A percentile compares a stretch with the other conserved stretches of the same genome.
phyloP scores from a whole-genome alignment of 2,329 filamentous ascomycete species.

The Coniochaeta prunicola region DNA sequence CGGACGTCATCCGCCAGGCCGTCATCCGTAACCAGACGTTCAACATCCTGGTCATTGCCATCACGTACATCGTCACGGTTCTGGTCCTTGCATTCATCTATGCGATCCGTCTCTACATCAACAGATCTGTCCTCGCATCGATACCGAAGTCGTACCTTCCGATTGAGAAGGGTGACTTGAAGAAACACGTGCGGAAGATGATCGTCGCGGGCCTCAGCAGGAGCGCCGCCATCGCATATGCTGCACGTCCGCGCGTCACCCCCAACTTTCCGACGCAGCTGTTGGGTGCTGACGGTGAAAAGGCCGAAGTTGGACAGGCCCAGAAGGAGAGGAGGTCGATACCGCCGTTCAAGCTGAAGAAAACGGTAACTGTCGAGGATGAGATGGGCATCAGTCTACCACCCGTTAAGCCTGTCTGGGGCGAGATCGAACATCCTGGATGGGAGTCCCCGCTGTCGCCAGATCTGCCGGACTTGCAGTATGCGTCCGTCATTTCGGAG shows the following conservation, averaged over 20 bases:
- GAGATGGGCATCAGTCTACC: slow-evolving; percentile 39
- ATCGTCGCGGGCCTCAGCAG: slow-evolving; percentile 65
- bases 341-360: slow-evolving; percentile 7
- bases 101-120: slow-evolving; percentile 77
- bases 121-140: slow-evolving; percentile 66
- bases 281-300: not conserved
- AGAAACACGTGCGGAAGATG: slow-evolving; percentile 65
- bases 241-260: slow-evolving; percentile 62
- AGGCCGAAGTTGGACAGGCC: slow-evolving; percentile 2
- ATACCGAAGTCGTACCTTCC: slow-evolving; percentile 87
- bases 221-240: slow-evolving; percentile 76
- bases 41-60: slow-evolving; percentile 76
- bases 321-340: not conserved
- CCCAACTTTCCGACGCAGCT: slow-evolving; percentile 14
- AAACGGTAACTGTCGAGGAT: slow-evolving; percentile 11
- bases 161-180: slow-evolving; percentile 76
- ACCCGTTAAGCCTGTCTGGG: slow-evolving; percentile 58
- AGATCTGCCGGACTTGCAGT: slow-evolving; percentile 76
- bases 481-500: slow-evolving; percentile 72
- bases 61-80: slow-evolving; percentile 67
- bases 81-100: slow-evolving; percentile 70
- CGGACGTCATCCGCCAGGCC: slow-evolving; percentile 74
- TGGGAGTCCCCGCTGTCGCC: slow-evolving; percentile 76
- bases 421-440: slow-evolving; percentile 74
- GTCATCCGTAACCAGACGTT: slow-evolving; percentile 58